Base-by-base conservation (phyloP, 2,329 filamentous ascomycete genomes). In the Coleophoma cylindrospora region DNA sequence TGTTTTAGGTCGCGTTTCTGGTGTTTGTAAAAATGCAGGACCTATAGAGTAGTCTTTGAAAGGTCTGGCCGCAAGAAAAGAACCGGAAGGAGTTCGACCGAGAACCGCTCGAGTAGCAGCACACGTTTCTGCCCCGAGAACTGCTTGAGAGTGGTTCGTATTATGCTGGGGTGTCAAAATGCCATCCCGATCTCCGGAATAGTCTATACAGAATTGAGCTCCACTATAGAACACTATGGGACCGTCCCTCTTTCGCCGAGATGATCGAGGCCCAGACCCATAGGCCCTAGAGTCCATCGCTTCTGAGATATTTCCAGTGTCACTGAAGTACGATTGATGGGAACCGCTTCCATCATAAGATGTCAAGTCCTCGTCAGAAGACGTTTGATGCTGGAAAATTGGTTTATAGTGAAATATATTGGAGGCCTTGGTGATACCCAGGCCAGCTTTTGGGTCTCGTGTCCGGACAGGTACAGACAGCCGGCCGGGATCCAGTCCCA, bases 181-280 rank as follows among this genome's bases (percentile, higher is more conserved):
- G 19, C 76, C 74, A 2, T 74, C 75, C 11, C 72, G 72, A 58
- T 91, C 86, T 2, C 85, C 84, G 14, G 84, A 88, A 3, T 94
- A 69, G 64, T 95, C 90, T 1, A 84, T 91, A 64, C 84, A 94
- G 64, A 94, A 95, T 0, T 80, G 81, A 1, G 86, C 86, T 22
- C 86, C 87, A 53, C 79, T 89, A 64, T 92, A 95, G 62, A 91
- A 95, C 15, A 92, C 90, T 57, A 95, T 86, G 1, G 87, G 83
- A 9, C 89, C 89, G 51, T 87, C 82, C 12, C 82, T 75, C 0
- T 74, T 76, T 22, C 77, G 77, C 64, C 77, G 80, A 56, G 70
- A 75, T 55, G 69, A 33, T 4, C 37, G 43, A 7, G 45, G 40
- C 14, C 12, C 43, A 5, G 50, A 38, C 14, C 32, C 17, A 27